A percentile compares a stretch with the other conserved stretches of the same genome.
These are phyloP conservation scores for Vinca minor DNA, from an alignment of 257 asterid species.

Conservation along the genomic window DNA sequence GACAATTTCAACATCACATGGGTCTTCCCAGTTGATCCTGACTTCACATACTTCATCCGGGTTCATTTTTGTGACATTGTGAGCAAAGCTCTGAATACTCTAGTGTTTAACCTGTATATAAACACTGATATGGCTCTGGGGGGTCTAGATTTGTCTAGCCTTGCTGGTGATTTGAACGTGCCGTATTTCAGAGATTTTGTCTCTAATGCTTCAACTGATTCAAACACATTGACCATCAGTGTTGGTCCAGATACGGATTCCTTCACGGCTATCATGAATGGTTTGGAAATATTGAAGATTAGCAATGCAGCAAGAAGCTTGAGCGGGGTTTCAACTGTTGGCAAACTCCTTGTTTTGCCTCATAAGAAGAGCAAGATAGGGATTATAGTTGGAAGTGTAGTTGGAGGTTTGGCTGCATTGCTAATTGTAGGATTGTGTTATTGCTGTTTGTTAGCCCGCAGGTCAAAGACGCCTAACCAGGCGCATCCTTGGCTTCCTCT, in stretches of 20 bases:
- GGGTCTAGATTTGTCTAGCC: slow-evolving; percentile 28
- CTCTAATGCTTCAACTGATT: slow-evolving; percentile 23
- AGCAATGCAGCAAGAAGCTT: slow-evolving; percentile 39
- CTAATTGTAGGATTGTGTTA: slow-evolving; percentile 22
- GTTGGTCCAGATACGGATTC: slow-evolving; percentile 33
- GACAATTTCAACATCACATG: slow-evolving; percentile 41
- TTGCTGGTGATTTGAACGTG: slow-evolving; percentile 29
- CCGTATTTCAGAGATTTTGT: slow-evolving; percentile 36
- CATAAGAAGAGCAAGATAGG: slow-evolving; percentile 16
- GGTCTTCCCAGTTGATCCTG: slow-evolving; percentile 37
- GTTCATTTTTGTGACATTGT: slow-evolving; percentile 42
- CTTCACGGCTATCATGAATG: slow-evolving; percentile 35
- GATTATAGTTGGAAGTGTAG: slow-evolving; percentile 23
- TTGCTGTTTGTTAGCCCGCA: slow-evolving; percentile 28
- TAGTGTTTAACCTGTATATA: slow-evolving; percentile 32
- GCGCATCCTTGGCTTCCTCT: slow-evolving; percentile 42
- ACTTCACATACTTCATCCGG: slow-evolving; percentile 31
- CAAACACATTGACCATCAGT: slow-evolving; percentile 30
- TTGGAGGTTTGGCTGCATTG: slow-evolving; percentile 30
- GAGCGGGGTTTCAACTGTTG: slow-evolving; percentile 31
- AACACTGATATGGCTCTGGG: slow-evolving; percentile 26
- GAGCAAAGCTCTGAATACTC: slow-evolving; percentile 25
- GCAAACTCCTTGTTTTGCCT: slow-evolving; percentile 24
- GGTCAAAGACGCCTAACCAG: slow-evolving; percentile 29
- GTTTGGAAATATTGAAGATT: slow-evolving; percentile 43